Percentiles rank a stretch among this genome's conserved stretches.
These are phyloP conservation scores for Ploettnerulaceae sp. DNA, from an alignment of 2,329 filamentous ascomycete species.

Conservation along the genomic window DNA sequence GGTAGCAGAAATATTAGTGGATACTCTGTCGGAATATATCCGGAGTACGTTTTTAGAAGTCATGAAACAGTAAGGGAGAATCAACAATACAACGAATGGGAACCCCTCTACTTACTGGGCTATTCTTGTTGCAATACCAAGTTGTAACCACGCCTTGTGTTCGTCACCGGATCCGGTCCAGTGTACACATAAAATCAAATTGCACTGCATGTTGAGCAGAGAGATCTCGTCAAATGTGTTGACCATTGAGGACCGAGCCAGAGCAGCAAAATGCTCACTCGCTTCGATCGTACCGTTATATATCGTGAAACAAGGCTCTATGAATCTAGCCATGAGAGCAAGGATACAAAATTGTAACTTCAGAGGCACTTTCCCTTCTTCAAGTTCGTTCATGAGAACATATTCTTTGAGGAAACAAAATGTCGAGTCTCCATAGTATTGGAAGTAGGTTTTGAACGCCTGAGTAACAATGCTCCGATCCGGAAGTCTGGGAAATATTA, in stretches of 20 bases:
- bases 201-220: neutral
- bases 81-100: too few species aligned
- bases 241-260: slow-evolving; percentile 1
- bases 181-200: slow-evolving; percentile 1
- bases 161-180: slow-evolving; percentile 3
- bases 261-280: slow-evolving; percentile 6
- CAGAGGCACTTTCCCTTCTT: neutral
- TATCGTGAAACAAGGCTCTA: neutral
- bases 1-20: too few species aligned
- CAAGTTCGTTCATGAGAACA: neutral
- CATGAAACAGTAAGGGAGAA: too few species aligned
- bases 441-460: neutral
- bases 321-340: slow-evolving; percentile 6
- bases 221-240: slow-evolving; percentile 1
- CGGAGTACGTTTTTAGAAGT: too few species aligned
- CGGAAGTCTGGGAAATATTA: neutral
- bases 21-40: too few species aligned
- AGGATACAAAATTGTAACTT: slow-evolving; percentile 3
- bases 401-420: slow-evolving; percentile 2
- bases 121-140: slow-evolving; percentile 7
- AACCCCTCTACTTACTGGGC: too few species aligned
- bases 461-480: neutral
- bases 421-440: slow-evolving; percentile 5
- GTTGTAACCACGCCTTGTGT: slow-evolving; percentile 7
- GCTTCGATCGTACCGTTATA: slow-evolving; percentile 7